Conservation (phyloP, 352 stramenopile species). For the Blastocystis sp. region DNA sequence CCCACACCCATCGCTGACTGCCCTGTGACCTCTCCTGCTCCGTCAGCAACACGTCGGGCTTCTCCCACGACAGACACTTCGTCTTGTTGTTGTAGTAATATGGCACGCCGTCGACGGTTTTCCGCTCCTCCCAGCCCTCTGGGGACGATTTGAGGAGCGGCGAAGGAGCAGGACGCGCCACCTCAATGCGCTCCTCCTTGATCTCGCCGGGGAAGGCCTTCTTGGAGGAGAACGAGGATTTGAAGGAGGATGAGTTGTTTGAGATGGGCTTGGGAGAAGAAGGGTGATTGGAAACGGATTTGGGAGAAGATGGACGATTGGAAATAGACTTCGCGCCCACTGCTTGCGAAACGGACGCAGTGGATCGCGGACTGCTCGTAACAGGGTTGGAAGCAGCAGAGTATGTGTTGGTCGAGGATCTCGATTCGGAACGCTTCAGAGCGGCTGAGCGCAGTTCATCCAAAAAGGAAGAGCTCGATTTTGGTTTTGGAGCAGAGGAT, state of each 20-base stretch:
- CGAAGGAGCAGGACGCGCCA: neutral
- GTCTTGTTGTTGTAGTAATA: conserved; percentile 79
- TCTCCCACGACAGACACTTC: conserved; percentile 79
- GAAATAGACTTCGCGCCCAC: no score
- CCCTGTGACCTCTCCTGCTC: conserved; percentile 77
- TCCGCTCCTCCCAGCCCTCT: conserved; percentile 78
- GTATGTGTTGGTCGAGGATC: no score
- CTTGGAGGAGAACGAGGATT: neutral
- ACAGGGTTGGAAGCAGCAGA: no score
- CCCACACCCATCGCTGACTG: conserved; percentile 78
- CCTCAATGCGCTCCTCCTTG: no score
- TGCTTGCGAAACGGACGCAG: no score
- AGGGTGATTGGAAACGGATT: no score
- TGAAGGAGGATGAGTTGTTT: neutral
- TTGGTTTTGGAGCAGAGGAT: neutral
- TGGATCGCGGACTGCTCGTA: no score
- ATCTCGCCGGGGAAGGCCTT: no score
- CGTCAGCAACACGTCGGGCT: conserved; percentile 78
- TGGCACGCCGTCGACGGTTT: conserved; percentile 77
- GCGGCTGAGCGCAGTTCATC: neutral
- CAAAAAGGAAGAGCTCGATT: neutral
- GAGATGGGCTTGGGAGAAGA: no score
- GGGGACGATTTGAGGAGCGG: neutral
- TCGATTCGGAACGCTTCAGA: neutral
- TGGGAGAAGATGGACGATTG: no score